These are phyloP conservation scores for Microbotryum scabiosae DNA, from an alignment of 1,284 basidiomycete species.

Conservation along the genomic window DNA sequence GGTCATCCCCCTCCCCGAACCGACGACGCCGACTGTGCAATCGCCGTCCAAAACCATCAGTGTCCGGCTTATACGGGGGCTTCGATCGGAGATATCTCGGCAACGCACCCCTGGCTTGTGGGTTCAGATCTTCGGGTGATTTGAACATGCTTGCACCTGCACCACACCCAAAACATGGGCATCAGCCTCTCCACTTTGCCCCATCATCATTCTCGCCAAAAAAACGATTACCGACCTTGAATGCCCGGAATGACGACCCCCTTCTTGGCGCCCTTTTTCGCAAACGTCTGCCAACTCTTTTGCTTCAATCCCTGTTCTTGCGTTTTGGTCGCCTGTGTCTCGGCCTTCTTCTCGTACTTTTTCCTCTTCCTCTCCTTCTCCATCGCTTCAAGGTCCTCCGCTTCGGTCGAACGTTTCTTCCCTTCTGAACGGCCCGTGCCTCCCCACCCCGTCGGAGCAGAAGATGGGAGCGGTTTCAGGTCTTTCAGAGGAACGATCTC, in stretches of 20 bases:
- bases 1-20: constrained; percentile 88
- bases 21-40: constrained; percentile 76
- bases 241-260: constrained; percentile 61
- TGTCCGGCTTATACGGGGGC: not conserved
- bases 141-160: constrained; percentile 57
- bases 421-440: not conserved
- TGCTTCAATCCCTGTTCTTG: constrained; percentile 85
- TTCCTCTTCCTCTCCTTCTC: constrained; percentile 56
- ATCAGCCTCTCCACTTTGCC: not conserved
- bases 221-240: constrained; percentile 53
- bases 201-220: constrained; percentile 2
- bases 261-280: constrained; percentile 92
- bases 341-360: constrained; percentile 65
- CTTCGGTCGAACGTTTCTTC: constrained; percentile 33
- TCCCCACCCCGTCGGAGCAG: not conserved
- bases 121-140: constrained; percentile 72
- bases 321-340: constrained; percentile 88
- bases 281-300: constrained; percentile 93
- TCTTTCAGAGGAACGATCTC: constrained; percentile 64
- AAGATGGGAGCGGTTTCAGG: constrained; percentile 14
- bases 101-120: constrained; percentile 65
- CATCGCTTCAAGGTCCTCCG: constrained; percentile 18
- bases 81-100: constrained; percentile 20
- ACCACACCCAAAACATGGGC: not conserved
- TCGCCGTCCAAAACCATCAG: constrained; percentile 32